Base-by-base conservation (phyloP, 225 moss, liverwort and hornwort species). In the Pleurozium schreberi region DNA sequence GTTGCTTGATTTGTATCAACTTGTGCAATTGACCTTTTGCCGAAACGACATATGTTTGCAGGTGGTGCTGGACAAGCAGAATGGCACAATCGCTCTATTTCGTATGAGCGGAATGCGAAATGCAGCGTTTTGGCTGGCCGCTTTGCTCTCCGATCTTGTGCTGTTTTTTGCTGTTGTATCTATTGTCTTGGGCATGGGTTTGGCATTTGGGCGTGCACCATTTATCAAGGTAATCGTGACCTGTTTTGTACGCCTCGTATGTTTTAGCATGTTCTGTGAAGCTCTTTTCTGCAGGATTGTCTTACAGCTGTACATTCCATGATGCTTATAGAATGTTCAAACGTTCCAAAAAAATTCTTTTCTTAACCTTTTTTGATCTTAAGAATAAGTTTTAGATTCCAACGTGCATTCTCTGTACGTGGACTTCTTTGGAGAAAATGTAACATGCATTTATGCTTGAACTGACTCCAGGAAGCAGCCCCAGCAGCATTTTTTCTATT, bases 41-140 rank as follows among this genome's bases (percentile, higher is more conserved):
- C 82, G 36, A 82, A 65, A 75, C 43, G 55, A 74, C 47, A 49
- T 86, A 20, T 59, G 65, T 81, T 67, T 87, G 84, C 95, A 97
- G 97, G 96, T 96, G 83, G 92, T 96, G 58, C 92, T 96, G 75
- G 97, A 97, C 90, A 97, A 94, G 92, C 91, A 96, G 69, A 88
- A 93, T 81, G 95, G 96, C 60, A 91, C 94, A 64, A 78, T 97
- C 40, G 91, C 90, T 92, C 88, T 96, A 86, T 91, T 97, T 92
- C 94, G 96, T 83, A 89, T 96, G 85, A 97, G 96, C 87, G 97
- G 97, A 84, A 96, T 96, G 96, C 93, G 91, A 89, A 94, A 94
- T 90, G 93, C 94, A 87, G 97, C 96, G n/a, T 97, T 92, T 91
- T 96, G 96, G 97, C 85, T 93, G 85, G 96, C 96, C 33, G 89